Conservation (phyloP, 1,284 basidiomycete genomes). For the Apiotrichum mycotoxinovorans region DNA sequence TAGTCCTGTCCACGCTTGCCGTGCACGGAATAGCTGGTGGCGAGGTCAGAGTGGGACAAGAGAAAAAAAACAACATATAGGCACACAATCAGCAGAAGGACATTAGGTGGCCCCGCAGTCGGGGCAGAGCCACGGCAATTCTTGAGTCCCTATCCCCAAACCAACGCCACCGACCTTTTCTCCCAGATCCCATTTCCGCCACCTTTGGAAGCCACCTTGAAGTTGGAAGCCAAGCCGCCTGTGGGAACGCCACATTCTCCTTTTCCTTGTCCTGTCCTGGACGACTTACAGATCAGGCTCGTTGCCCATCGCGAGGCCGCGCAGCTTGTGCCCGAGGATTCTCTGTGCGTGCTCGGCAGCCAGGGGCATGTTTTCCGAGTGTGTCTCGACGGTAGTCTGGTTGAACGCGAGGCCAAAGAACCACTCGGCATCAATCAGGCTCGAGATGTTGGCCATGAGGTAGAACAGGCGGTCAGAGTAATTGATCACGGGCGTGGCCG, state of each 20-base stretch:
- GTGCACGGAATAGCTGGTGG: slow-evolving; percentile 36
- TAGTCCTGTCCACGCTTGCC: slow-evolving; percentile 47
- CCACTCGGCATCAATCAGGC: slow-evolving; percentile 59
- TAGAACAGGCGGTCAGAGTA: slow-evolving; percentile 61
- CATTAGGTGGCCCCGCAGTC: too few relatives aligned
- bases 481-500: slow-evolving; percentile 58
- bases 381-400: slow-evolving; percentile 44
- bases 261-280: too few relatives aligned
- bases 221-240: too few relatives aligned
- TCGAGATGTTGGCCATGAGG: slow-evolving; percentile 59
- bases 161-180: too few relatives aligned
- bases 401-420: slow-evolving; percentile 59
- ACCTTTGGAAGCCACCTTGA: too few relatives aligned
- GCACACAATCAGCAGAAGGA: not conserved
- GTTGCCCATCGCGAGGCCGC: slow-evolving; percentile 61
- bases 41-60: too few relatives aligned
- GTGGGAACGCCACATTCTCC: too few relatives aligned
- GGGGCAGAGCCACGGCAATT: too few relatives aligned
- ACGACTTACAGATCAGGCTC: slow-evolving; percentile 64
- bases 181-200: too few relatives aligned
- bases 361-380: slow-evolving; percentile 54
- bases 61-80: not conserved
- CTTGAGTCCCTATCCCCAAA: too few relatives aligned
- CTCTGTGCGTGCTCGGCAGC: slow-evolving; percentile 56
- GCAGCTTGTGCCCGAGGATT: slow-evolving; percentile 60